Conservation (phyloP, 768 basidiomycete species). For the Porpolomopsis calyptriformis region DNA sequence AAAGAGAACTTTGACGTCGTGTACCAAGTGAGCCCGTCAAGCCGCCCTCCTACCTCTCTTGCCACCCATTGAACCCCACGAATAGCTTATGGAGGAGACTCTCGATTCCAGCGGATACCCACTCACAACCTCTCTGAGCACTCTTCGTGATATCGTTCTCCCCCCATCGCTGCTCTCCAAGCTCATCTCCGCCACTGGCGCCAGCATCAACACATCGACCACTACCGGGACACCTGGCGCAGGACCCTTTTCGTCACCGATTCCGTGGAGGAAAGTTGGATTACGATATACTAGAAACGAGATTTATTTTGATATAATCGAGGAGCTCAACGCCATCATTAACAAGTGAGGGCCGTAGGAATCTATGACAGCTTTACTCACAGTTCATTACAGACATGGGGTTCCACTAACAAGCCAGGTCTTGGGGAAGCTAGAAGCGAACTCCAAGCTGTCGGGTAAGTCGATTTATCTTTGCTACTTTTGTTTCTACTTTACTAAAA, state of each 20-base stretch:
- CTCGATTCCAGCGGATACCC: conserved; percentile 88
- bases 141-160: conserved; percentile 86
- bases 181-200: conserved; percentile 42
- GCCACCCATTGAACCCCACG: too few relatives aligned
- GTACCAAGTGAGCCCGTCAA: conserved; percentile 75
- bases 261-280: conserved; percentile 86
- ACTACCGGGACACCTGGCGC: conserved; percentile 34
- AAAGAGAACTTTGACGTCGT: conserved; percentile 93
- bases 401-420: conserved; percentile 55
- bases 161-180: conserved; percentile 82
- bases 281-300: conserved; percentile 81
- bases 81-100: conserved; percentile 87
- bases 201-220: conserved; percentile 37
- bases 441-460: conserved; percentile 65
- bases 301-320: conserved; percentile 84
- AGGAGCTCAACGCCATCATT: conserved; percentile 69
- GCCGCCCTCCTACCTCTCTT: too few relatives aligned
- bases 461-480: not conserved
- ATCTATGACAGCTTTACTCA: not conserved
- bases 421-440: conserved; percentile 69
- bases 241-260: conserved; percentile 71
- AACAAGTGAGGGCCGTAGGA: conserved; percentile 44
- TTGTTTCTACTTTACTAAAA: conserved; percentile 5
- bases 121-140: conserved; percentile 81
- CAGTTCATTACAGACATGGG: conserved; percentile 44